These are phyloP conservation scores for Dioszegia crocea DNA, from an alignment of 768 basidiomycete species.

Conservation along the genomic window DNA sequence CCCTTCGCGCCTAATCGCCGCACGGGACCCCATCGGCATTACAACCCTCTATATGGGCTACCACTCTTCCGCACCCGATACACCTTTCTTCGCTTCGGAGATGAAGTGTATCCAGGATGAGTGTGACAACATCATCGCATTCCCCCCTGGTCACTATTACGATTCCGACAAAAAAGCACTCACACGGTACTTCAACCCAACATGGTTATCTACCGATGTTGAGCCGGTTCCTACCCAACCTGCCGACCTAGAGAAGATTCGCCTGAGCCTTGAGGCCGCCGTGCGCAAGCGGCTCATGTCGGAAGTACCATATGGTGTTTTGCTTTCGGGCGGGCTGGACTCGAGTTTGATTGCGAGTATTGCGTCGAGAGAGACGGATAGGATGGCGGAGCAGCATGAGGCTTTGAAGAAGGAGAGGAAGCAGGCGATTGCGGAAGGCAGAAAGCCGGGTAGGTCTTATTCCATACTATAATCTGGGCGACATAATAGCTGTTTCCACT, in stretches of 20 bases:
- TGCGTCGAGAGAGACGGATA: conserved; percentile 91
- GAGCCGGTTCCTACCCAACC: conserved; percentile 60
- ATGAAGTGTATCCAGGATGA: conserved; percentile 86
- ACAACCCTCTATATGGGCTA: conserved; percentile 98
- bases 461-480: neutral
- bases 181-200: conserved; percentile 76
- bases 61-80: conserved; percentile 74
- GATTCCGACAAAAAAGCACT: conserved; percentile 77
- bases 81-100: conserved; percentile 90
- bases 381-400: conserved; percentile 72
- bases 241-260: conserved; percentile 65
- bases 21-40: conserved; percentile 94
- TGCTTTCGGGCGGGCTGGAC: conserved; percentile 91
- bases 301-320: conserved; percentile 95
- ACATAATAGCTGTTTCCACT: neutral
- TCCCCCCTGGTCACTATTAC: conserved; percentile 95
- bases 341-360: conserved; percentile 93
- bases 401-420: conserved; percentile 59
- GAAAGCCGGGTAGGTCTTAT: conserved; percentile 27
- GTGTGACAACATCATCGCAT: conserved; percentile 89
- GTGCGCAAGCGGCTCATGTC: conserved; percentile 95
- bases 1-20: conserved; percentile 86
- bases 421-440: conserved; percentile 32
- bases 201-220: conserved; percentile 82
- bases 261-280: conserved; percentile 80